Conservation (phyloP, 1,284 basidiomycete genomes). For the Schizophyllum amplum region DNA sequence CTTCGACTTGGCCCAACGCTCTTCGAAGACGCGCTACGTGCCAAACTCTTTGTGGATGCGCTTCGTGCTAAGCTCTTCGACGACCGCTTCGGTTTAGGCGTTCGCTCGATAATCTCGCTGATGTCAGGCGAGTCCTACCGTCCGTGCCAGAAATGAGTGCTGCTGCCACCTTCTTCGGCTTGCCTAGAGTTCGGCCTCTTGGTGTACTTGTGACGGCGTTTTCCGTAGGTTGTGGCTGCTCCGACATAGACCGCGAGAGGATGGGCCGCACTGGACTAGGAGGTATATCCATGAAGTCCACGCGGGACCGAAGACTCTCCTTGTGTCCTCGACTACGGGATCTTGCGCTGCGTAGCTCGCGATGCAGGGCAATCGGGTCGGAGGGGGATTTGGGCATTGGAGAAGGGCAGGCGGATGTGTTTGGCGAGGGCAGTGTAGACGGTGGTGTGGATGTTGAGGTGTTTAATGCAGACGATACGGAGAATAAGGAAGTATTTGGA, state of each 20-base stretch:
- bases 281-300: constrained; percentile 4
- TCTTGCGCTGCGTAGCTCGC: neutral
- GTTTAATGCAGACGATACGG: neutral
- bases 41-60: too few relatives aligned
- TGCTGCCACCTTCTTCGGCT: constrained; percentile 10
- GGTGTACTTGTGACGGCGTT: constrained; percentile 10
- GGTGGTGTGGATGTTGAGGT: neutral
- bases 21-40: too few relatives aligned
- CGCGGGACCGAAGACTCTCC: constrained; percentile 7
- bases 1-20: neutral
- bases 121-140: constrained; percentile 33
- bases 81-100: constrained; percentile 22
- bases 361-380: neutral
- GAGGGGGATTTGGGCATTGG: neutral
- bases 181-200: neutral
- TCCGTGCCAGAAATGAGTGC: neutral
- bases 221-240: constrained; percentile 8
- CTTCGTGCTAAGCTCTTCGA: constrained; percentile 1
- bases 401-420: neutral
- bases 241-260: neutral
- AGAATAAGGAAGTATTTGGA: neutral
- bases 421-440: neutral
- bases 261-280: constrained; percentile 1
- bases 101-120: constrained; percentile 32
- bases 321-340: neutral